These are phyloP conservation scores for Arthromyces matolae DNA, from an alignment of 768 basidiomycete species.

Conservation along the genomic window DNA sequence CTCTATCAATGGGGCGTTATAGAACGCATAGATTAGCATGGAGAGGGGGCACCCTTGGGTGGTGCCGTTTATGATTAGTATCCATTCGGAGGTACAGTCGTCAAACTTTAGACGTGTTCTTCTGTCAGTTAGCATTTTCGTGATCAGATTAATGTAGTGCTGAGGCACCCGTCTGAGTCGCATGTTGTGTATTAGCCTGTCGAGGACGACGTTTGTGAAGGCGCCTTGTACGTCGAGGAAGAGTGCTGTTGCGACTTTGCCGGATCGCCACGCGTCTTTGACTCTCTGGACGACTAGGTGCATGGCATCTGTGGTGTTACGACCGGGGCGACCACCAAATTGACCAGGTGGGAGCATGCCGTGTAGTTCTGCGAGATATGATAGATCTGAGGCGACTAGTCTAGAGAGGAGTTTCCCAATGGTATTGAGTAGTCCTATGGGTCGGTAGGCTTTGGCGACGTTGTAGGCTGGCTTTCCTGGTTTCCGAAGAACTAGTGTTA, in stretches of 20 bases:
- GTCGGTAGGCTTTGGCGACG: constrained; percentile 32
- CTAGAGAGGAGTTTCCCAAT: no score
- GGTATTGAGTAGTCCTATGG: constrained; percentile 34
- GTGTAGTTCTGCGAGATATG: not conserved
- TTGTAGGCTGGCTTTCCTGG: constrained; percentile 34
- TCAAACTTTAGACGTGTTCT: not conserved
- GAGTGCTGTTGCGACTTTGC: constrained; percentile 31
- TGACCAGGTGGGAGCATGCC: no score
- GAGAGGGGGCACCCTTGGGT: not conserved
- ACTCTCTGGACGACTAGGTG: not conserved
- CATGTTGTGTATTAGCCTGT: not conserved
- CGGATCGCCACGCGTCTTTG: not conserved
- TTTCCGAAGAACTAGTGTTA: constrained; percentile 30
- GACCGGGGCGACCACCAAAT: not conserved
- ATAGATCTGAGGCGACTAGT: no score
- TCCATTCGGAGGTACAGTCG: not conserved
- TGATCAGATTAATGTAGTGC: not conserved
- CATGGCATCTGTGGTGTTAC: not conserved
- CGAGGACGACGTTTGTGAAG: constrained; percentile 22
- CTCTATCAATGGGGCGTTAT: no score
- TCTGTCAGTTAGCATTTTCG: not conserved
- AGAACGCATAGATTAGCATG: not conserved
- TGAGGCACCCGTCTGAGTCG: not conserved
- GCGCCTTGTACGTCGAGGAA: constrained; percentile 42
- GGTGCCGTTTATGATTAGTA: not conserved